Base-by-base conservation (phyloP, 192 early-diverging fungal species). In the Globomyces pollinis-pini region DNA sequence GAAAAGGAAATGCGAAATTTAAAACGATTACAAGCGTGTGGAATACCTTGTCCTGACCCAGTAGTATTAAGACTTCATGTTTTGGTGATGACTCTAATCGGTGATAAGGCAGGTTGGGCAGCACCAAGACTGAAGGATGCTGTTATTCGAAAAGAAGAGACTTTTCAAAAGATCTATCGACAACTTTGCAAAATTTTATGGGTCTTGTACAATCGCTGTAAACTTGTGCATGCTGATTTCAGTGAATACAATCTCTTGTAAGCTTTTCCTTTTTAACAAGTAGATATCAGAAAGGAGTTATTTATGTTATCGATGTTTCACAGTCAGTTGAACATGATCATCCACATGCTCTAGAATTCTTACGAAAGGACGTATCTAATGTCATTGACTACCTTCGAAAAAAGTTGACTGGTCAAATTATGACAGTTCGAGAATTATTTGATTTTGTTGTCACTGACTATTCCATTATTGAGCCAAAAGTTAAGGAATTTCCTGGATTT, bases 1-100 rank as follows among this genome's bases (percentile, higher is more conserved):
- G 95, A 98, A 64, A 98, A 98, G 73, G 93, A 98, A 68, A 94
- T 98, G 93, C 80, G 95, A 56, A 98, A 98, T 62, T 74, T 98
- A 70, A 94, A 93, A 63, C 86, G 95, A 50, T 65, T 98, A 35
- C 78, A 87, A 45, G 77, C 71, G 8, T 87, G 89, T 1, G 90
- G 88, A 2, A 89, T 98, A 20, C 88, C 89, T 9, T 93, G 88
- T 58, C 95, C 95, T 1, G 88, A 94, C 56, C 88, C 93, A 15
- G 39, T 95, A 29, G 65, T 90, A 0, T 73, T 98, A 33, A 73
- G 89, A 21, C 86, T 93, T 86, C 93, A 98, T 63, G 95, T 98
- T 9, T 63, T 98, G 35, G 79, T 98, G 23, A 98, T 98, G 95
- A 83, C 81, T 5, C 94, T 98, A 57, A 68, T 98, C 39, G 95